These are phyloP conservation scores for Floccularia luteovirens DNA, from an alignment of 768 basidiomycete genomes.

Conservation along the genomic window DNA sequence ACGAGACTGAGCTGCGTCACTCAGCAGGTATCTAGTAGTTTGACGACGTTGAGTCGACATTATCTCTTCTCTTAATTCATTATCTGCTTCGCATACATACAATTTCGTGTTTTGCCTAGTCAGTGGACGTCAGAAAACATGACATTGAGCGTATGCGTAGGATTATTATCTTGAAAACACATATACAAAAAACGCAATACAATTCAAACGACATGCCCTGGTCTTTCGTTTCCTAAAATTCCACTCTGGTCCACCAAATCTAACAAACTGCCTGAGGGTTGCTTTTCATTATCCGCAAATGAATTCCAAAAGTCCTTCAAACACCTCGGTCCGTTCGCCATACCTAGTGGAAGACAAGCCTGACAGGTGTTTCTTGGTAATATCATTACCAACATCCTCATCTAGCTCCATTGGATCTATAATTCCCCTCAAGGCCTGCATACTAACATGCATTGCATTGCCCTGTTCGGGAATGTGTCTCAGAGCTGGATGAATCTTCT, in stretches of 20 bases:
- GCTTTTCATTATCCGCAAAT: conserved; percentile 56
- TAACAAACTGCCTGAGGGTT: conserved; percentile 57
- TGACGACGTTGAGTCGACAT: too few relatives aligned
- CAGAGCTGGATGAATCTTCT: conserved; percentile 9
- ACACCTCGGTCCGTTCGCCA: conserved; percentile 60
- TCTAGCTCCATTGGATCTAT: conserved; percentile 16
- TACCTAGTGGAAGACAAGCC: conserved; percentile 40
- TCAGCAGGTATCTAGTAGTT: too few relatives aligned
- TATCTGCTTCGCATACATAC: too few relatives aligned
- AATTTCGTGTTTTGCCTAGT: too few relatives aligned
- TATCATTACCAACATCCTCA: conserved; percentile 8
- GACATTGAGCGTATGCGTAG: too few relatives aligned
- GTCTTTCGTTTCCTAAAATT: too few relatives aligned
- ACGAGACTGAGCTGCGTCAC: too few relatives aligned
- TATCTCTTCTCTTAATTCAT: too few relatives aligned
- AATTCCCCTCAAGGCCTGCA: conserved; percentile 16
- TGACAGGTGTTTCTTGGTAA: conserved; percentile 4
- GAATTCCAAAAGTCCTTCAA: conserved; percentile 59
- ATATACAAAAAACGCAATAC: too few relatives aligned
- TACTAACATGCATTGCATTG: conserved; percentile 7
- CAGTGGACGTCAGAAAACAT: too few relatives aligned
- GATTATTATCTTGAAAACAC: too few relatives aligned
- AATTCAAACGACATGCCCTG: too few relatives aligned
- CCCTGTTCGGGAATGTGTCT: conserved; percentile 8
- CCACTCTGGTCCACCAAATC: conserved; percentile 46